These are phyloP conservation scores for Yarrowia hollandica DNA, from an alignment of 805 yeast species.

Conservation along the genomic window DNA sequence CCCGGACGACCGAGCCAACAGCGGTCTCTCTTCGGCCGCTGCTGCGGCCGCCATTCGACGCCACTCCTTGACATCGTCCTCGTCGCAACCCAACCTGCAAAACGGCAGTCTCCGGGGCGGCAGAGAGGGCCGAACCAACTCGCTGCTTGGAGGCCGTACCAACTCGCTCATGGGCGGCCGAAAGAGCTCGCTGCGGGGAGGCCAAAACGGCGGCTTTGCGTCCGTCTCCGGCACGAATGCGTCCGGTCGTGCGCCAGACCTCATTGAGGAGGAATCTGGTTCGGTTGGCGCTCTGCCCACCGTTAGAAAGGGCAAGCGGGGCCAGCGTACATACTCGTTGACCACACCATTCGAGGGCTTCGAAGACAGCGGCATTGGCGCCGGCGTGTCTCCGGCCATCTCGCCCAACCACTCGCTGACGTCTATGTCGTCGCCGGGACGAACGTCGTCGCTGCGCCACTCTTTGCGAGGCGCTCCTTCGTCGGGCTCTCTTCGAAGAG, in stretches of 20 bases:
- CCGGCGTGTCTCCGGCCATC: conserved; percentile 10
- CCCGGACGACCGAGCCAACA: conserved; percentile 31
- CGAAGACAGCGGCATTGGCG: conserved; percentile 29
- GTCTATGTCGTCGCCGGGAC: not conserved
- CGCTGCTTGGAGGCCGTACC: conserved; percentile 17
- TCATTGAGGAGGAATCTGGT: conserved; percentile 15
- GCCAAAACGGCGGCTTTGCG: conserved; percentile 26
- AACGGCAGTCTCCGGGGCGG: conserved; percentile 15
- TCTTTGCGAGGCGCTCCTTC: not conserved
- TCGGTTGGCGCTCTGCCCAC: conserved; percentile 15
- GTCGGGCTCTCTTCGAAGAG: conserved; percentile 31
- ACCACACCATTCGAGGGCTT: conserved; percentile 33
- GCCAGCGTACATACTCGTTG: conserved; percentile 35
- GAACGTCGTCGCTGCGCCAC: conserved; percentile 7
- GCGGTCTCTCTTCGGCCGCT: conserved; percentile 39
- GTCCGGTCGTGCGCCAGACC: conserved; percentile 7
- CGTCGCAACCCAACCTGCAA: conserved; percentile 1
- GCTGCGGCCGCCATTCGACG: conserved; percentile 44
- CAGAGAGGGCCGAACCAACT: not conserved
- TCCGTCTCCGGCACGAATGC: conserved; percentile 15
- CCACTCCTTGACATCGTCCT: conserved; percentile 33
- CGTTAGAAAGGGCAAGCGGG: conserved; percentile 21
- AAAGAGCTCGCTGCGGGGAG: conserved; percentile 24
- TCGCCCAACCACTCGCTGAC: conserved; percentile 11
- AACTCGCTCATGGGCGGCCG: conserved; percentile 28